A percentile compares a stretch with the other conserved stretches of the same genome.
Evolutionary conservation across 768 basidiomycete species (phyloP).

Genomic region (Gautieria morchelliformis): DNA sequence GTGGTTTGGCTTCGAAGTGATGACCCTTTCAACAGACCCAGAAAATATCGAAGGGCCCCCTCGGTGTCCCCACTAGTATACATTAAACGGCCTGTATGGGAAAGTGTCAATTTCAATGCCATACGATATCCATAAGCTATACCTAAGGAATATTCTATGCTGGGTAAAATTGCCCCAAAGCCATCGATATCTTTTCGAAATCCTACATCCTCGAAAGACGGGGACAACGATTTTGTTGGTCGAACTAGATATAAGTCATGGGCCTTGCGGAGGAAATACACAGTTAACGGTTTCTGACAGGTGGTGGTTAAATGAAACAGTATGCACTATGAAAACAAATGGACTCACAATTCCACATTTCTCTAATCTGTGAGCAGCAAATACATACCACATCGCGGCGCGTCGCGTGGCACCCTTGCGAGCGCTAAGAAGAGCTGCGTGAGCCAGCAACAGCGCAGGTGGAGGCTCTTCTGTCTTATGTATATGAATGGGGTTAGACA

Average conservation of each 20-base stretch:
- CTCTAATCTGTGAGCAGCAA: constrained; percentile 68
- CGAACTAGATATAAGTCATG: constrained; percentile 48
- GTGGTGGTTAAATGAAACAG: background rate
- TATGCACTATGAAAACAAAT: constrained; percentile 1
- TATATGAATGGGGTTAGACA: constrained; percentile 16
- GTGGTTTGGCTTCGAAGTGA: constrained; percentile 16
- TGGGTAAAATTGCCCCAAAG: constrained; percentile 57
- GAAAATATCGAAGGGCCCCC: constrained; percentile 69
- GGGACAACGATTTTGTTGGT: constrained; percentile 53
- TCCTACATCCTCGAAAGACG: constrained; percentile 75
- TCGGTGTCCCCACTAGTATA: constrained; percentile 85
- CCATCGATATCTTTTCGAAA: constrained; percentile 33
- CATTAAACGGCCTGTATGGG: constrained; percentile 57
- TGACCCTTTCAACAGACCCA: constrained; percentile 55
- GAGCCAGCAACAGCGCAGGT: constrained; percentile 68
- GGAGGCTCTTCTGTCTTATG: constrained; percentile 75
- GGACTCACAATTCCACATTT: constrained; percentile 73
- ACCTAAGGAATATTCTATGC: constrained; percentile 78
- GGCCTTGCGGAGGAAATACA: constrained; percentile 69
- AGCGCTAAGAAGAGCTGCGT: constrained; percentile 64
- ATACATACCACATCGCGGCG: constrained; percentile 71
- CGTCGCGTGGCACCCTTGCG: constrained; percentile 43
- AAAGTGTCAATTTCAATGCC: background rate
- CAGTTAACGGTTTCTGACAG: constrained; percentile 74
- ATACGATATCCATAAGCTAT: constrained; percentile 9